Evolutionary conservation across 2,329 filamentous ascomycete species (phyloP).

Genomic region (Metarhizium sp.): DNA sequence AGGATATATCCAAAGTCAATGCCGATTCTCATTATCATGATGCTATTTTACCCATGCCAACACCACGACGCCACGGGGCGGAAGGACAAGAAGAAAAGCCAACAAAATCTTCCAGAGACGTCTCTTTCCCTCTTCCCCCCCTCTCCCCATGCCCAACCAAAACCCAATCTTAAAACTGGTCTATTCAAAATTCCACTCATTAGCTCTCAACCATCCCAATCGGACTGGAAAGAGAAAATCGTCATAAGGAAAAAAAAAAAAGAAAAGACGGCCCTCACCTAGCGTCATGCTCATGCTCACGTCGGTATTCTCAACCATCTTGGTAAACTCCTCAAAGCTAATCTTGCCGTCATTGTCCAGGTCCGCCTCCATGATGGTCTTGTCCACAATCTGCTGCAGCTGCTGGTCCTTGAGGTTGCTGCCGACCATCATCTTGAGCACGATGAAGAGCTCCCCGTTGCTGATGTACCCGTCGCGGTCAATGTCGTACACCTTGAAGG

Average conservation of each 20-base stretch:
- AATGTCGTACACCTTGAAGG: slow-evolving; percentile 99
- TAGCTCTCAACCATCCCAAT: not conserved
- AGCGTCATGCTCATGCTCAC: slow-evolving; percentile 68
- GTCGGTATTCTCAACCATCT: slow-evolving; percentile 96
- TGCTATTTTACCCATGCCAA: slow-evolving; percentile 7
- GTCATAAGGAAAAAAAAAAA: not conserved
- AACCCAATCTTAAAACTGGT: slow-evolving; percentile 12
- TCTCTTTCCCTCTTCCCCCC: not conserved
- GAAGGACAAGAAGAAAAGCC: too few species aligned
- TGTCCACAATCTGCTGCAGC: slow-evolving; percentile 98
- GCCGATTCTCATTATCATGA: slow-evolving; percentile 18
- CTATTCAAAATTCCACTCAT: slow-evolving; percentile 4
- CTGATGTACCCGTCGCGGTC: slow-evolving; percentile 97
- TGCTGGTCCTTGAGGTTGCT: slow-evolving; percentile 99
- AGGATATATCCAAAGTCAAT: slow-evolving; percentile 2
- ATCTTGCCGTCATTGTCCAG: slow-evolving; percentile 94
- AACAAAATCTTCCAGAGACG: slow-evolving; percentile 10
- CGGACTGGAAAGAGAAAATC: not conserved
- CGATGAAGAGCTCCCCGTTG: slow-evolving; percentile 98
- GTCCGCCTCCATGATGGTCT: slow-evolving; percentile 99
- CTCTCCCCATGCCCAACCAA: too few species aligned
- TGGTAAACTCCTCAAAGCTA: slow-evolving; percentile 96
- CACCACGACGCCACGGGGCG: too few species aligned
- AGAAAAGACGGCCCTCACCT: slow-evolving; percentile 36
- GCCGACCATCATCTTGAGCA: slow-evolving; percentile 99